These are phyloP conservation scores for Candida schatavii DNA, from an alignment of 805 yeast species.

Conservation along the genomic window DNA sequence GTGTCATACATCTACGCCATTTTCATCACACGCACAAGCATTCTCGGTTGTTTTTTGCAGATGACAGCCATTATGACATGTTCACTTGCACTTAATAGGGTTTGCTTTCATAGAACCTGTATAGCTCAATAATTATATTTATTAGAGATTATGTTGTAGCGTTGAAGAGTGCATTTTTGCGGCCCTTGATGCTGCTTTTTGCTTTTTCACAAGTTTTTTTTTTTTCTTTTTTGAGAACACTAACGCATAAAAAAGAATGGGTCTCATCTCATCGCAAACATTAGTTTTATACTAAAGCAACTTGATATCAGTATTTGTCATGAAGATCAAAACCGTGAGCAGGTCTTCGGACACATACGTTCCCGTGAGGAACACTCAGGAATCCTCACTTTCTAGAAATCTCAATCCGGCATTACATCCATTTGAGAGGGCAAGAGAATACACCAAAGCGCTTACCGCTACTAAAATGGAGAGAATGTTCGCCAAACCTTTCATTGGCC, in stretches of 20 bases:
- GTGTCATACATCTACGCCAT: no score
- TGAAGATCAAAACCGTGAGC: slow-evolving; percentile 86
- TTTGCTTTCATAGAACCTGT: slow-evolving; percentile 2
- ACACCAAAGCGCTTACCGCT: slow-evolving; percentile 90
- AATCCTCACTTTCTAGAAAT: slow-evolving; percentile 82
- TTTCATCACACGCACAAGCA: no score
- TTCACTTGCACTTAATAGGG: not conserved
- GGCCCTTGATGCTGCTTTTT: no score
- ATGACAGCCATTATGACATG: no score
- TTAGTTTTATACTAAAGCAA: no score
- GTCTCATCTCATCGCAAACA: no score
- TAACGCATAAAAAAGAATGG: no score
- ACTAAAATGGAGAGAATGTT: slow-evolving; percentile 94
- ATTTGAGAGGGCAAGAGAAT: slow-evolving; percentile 94
- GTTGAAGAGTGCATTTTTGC: no score
- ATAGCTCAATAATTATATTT: slow-evolving; percentile 1
- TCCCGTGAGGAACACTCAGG: slow-evolving; percentile 89
- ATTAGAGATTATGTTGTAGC: no score
- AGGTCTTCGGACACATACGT: slow-evolving; percentile 90
- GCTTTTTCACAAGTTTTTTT: no score
- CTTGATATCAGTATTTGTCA: slow-evolving; percentile 17
- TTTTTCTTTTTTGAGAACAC: no score
- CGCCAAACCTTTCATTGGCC: slow-evolving; percentile 96
- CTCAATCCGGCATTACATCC: slow-evolving; percentile 94
- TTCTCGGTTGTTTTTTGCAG: no score